phyloP scores from a whole-genome alignment of 176 grass and related monocot species.

The Themeda triandra region DNA sequence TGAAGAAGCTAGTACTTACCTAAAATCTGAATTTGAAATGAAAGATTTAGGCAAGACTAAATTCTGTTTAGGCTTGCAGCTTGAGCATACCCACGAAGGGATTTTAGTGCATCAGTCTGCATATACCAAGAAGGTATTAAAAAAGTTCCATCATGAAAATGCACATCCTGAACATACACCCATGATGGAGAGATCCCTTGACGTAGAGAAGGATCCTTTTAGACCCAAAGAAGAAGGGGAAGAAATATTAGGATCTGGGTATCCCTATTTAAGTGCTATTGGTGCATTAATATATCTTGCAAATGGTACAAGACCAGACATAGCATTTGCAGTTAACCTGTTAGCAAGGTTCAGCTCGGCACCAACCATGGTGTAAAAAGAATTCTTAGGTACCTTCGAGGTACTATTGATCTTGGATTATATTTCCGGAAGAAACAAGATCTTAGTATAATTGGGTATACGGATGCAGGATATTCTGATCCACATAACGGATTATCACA shows the following conservation, averaged over 20 bases:
- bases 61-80: neutral
- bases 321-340: neutral
- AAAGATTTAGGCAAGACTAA: neutral
- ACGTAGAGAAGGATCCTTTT: neutral
- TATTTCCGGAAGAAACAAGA: neutral
- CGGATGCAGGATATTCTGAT: neutral
- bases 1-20: neutral
- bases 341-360: neutral
- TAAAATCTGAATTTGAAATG: neutral
- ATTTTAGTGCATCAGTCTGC: neutral
- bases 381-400: neutral
- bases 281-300: neutral
- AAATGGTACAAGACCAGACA: neutral
- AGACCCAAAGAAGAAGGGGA: neutral
- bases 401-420: neutral
- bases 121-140: neutral
- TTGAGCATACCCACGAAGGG: neutral
- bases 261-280: neutral
- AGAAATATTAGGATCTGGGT: neutral
- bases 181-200: neutral
- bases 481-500: too few species aligned
- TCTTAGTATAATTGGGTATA: neutral
- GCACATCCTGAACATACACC: neutral
- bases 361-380: neutral
- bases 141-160: neutral